A percentile compares a stretch with the other conserved stretches of the same genome.
phyloP scores from a whole-genome alignment of 345 rosid genomes.

The Lepidium sativum region DNA sequence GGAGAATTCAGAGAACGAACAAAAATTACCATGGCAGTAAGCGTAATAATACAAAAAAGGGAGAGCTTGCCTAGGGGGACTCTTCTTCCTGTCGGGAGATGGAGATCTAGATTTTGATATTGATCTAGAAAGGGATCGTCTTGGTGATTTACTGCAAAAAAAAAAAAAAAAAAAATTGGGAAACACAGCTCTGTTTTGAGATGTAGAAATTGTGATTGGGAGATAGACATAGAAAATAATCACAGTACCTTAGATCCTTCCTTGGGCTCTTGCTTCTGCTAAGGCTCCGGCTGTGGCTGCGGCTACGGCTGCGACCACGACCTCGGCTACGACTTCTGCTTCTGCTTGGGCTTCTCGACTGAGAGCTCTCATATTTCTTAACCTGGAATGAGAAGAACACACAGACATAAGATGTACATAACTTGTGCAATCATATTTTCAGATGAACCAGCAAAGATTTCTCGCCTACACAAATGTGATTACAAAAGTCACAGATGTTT shows the following conservation, averaged over 20 bases:
- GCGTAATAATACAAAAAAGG: not conserved
- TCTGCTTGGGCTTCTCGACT: conserved; percentile 60
- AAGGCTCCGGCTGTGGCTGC: no score
- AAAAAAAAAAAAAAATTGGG: conserved; percentile 1
- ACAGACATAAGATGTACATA: not conserved
- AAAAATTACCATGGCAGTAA: not conserved
- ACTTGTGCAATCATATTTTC: not conserved
- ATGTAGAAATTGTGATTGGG: not conserved
- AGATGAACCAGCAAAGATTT: not conserved
- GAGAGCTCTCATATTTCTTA: conserved; percentile 51
- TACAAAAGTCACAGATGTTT: not conserved
- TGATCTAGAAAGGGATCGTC: conserved; percentile 47
- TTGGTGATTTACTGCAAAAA: conserved; percentile 48
- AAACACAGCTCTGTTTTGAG: not conserved
- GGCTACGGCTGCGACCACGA: conserved; percentile 28
- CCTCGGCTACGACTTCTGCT: conserved; percentile 36
- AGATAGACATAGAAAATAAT: not conserved
- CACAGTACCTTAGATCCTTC: conserved; percentile 45
- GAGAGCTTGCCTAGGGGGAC: conserved; percentile 38
- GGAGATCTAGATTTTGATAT: conserved; percentile 65
- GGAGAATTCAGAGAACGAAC: not conserved
- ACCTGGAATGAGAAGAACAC: conserved; percentile 37
- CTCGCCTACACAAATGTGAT: no score
- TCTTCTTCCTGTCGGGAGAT: conserved; percentile 45
- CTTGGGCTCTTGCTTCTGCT: conserved; percentile 57